Base-by-base conservation (phyloP, 2,329 filamentous ascomycete species). In the Aspergillus nomiae region DNA sequence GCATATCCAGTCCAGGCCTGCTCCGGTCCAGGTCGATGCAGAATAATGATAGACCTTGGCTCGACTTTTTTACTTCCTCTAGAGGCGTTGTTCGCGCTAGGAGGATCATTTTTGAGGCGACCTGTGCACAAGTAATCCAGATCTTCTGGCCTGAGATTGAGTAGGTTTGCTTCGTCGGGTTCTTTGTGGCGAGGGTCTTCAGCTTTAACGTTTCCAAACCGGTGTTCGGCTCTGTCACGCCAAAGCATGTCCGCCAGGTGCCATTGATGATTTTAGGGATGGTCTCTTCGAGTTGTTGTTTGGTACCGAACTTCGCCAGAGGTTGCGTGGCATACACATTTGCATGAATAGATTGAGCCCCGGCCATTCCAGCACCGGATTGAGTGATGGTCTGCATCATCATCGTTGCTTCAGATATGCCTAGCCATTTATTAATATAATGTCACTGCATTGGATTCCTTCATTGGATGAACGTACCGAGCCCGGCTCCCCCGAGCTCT, bases 41-140 rank as follows among this genome's bases (percentile, higher is more conserved):
- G 76, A 96, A 94, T 34, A 96, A 80, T 0, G 90, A 92, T 0
- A 96, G 81, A 0, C 90, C 91, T 73, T 94, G 87, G n/a, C 86
- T 91, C 0, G 89, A 86, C 72, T 89, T 92, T 63, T 81, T 80
- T 0, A 88, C 87, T 63, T 91, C 82, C 57, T 92, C 89, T 0
- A 89, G 68, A 0, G 90, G 85, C 0, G 88, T 92, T 0, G 92
- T 96, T 1, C 92, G 86, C 0, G 91, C 91, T 0, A 96, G 84
- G 0, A 96, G 83, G 4, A 96, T 89, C 92, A 96, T 96, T 71
- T 92, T 92, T 4, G 85, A 84, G 0, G 92, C 92, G 0, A 94
- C 90, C 74, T 96, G 91, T 0, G 92, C 92, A 59, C 88, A 94
- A 0, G 91, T 92, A 60, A 95, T 96, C 92, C 92, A 96, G 60